Conservation (phyloP, 345 rosid species). For the Geranium rotundifolium region DNA sequence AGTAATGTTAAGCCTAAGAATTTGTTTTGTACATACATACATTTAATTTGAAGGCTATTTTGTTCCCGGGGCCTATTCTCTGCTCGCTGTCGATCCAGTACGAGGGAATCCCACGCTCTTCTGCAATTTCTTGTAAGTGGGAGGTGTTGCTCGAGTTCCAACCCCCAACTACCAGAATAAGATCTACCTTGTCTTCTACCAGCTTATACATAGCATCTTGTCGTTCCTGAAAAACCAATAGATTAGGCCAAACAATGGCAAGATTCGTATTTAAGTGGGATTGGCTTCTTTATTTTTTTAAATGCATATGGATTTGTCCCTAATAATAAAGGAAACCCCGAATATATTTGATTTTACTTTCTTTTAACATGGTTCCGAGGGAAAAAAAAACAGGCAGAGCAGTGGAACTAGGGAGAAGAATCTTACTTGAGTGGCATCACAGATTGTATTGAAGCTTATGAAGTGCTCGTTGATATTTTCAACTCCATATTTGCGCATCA, state of each 20-base stretch:
- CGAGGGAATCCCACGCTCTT: conserved; percentile 76
- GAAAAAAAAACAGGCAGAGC: neutral
- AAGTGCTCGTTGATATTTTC: conserved; percentile 71
- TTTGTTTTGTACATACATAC: conserved; percentile 16
- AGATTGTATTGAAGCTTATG: conserved; percentile 89
- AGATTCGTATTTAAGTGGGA: too few relatives aligned
- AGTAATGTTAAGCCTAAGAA: neutral
- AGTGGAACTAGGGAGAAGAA: neutral
- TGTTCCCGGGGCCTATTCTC: conserved; percentile 92
- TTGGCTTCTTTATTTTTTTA: too few relatives aligned
- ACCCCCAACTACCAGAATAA: conserved; percentile 38
- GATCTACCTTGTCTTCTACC: conserved; percentile 29
- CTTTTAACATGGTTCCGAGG: too few relatives aligned
- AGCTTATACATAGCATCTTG: conserved; percentile 28
- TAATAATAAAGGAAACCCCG: too few relatives aligned
- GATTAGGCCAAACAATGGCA: too few relatives aligned
- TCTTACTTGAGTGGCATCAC: conserved; percentile 92
- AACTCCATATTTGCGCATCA: conserved; percentile 88
- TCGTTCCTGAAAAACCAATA: conserved; percentile 34
- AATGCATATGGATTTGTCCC: too few relatives aligned
- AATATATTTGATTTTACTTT: too few relatives aligned
- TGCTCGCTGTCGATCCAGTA: conserved; percentile 83
- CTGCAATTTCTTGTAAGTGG: conserved; percentile 94
- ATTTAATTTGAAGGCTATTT: conserved; percentile 67
- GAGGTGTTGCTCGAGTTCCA: conserved; percentile 99